These are phyloP conservation scores for Didymella sp. DNA, from an alignment of 2,329 filamentous ascomycete species.

Conservation along the genomic window DNA sequence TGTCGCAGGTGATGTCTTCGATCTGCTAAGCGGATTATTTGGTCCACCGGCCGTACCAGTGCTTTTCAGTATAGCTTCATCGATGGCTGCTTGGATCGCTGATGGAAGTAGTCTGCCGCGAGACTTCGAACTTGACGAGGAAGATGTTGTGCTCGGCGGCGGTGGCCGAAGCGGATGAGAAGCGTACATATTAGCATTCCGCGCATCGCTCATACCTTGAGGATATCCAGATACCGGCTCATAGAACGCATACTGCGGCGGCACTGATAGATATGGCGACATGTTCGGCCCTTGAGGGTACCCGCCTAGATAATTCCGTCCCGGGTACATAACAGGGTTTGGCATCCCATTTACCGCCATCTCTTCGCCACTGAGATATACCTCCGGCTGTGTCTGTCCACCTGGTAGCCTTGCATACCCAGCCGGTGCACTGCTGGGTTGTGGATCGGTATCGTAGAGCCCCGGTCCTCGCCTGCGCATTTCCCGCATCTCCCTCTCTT, in stretches of 20 bases:
- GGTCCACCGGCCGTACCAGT: background rate
- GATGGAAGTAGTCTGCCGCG: background rate
- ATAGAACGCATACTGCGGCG: background rate
- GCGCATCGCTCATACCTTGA: background rate
- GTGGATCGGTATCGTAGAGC: background rate
- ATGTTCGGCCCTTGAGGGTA: background rate
- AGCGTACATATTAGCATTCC: background rate
- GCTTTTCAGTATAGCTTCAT: conserved; percentile 1
- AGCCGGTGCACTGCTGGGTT: background rate
- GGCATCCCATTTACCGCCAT: background rate
- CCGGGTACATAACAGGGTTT: background rate
- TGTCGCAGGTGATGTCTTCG: background rate
- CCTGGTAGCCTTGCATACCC: background rate
- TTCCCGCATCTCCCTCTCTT: background rate
- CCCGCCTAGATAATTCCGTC: background rate
- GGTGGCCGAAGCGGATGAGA: background rate
- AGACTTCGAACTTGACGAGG: background rate
- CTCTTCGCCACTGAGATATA: background rate
- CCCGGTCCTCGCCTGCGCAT: background rate
- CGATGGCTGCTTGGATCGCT: background rate
- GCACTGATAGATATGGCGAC: background rate
- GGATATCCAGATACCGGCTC: background rate
- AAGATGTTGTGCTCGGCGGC: background rate
- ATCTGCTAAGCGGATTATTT: background rate
- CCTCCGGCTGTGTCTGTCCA: background rate